A percentile compares a stretch with the other conserved stretches of the same genome.
phyloP scores from a whole-genome alignment of 2,329 filamentous ascomycete species.

The Pestalotiopsis sp. region DNA sequence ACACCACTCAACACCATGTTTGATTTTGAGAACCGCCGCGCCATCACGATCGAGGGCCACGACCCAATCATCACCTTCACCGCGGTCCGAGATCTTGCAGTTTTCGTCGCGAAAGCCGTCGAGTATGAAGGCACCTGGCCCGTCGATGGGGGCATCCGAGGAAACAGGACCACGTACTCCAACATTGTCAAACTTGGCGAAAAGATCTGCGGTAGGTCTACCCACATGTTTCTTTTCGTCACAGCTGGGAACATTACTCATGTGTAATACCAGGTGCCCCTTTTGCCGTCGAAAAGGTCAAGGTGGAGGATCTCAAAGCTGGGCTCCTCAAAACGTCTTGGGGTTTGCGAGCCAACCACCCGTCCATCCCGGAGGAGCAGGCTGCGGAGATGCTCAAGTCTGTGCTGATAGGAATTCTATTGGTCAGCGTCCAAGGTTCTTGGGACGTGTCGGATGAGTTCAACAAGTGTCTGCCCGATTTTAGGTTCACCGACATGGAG shows the following conservation, averaged over 20 bases:
- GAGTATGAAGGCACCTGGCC: constrained; percentile 50
- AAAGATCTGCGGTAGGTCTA: constrained; percentile 41
- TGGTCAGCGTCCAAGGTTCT: constrained; percentile 41
- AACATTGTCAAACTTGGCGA: constrained; percentile 43
- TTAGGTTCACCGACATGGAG: constrained; percentile 41
- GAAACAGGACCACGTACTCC: constrained; percentile 36
- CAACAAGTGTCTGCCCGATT: constrained; percentile 47
- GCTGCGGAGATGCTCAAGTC: constrained; percentile 35
- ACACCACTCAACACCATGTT: constrained; percentile 39
- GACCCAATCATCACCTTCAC: constrained; percentile 47
- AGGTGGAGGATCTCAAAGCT: constrained; percentile 47
- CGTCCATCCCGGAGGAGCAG: constrained; percentile 37
- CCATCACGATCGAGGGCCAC: constrained; percentile 45
- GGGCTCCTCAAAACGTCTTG: constrained; percentile 45
- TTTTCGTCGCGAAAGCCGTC: constrained; percentile 40
- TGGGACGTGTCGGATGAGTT: constrained; percentile 47
- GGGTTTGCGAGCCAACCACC: constrained; percentile 34
- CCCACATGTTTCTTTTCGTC: background rate
- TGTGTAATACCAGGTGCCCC: constrained; percentile 27
- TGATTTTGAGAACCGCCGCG: constrained; percentile 44
- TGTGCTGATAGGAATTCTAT: constrained; percentile 44
- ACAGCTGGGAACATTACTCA: constrained; percentile 12
- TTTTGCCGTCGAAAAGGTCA: constrained; percentile 48
- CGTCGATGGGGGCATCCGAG: constrained; percentile 41
- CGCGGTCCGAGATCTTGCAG: constrained; percentile 44